Evolutionary conservation across 441 rosid species (phyloP).

Genomic region (Sinapis alba): DNA sequence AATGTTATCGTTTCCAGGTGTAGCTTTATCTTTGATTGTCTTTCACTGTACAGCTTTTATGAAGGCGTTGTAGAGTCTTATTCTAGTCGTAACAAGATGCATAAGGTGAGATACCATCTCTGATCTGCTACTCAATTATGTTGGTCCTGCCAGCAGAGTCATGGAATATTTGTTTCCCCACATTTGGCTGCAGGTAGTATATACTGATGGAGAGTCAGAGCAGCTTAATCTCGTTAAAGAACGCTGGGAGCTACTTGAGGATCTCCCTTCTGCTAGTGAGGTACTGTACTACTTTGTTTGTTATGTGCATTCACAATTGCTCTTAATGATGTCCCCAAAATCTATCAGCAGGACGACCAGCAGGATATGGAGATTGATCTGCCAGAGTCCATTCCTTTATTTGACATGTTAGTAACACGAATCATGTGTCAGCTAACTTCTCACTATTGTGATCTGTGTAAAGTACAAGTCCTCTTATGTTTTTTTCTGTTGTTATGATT

Average conservation of each 20-base stretch:
- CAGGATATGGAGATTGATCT: conserved; percentile 43
- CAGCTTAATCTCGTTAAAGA: conserved; percentile 49
- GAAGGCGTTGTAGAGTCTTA: conserved; percentile 61
- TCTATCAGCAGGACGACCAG: conserved; percentile 19
- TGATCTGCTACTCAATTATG: conserved; percentile 10
- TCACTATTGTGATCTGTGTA: conserved; percentile 10
- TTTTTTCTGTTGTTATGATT: conserved; percentile 11
- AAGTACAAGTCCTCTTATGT: conserved; percentile 5
- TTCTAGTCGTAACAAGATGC: conserved; percentile 47
- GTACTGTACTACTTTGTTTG: neutral
- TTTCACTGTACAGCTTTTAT: conserved; percentile 59
- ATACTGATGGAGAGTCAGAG: conserved; percentile 73
- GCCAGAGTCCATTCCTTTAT: conserved; percentile 42
- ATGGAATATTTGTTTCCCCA: conserved; percentile 26
- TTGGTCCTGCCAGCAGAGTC: conserved; percentile 15
- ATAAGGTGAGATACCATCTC: conserved; percentile 54
- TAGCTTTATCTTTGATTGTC: conserved; percentile 7
- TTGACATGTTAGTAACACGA: conserved; percentile 48
- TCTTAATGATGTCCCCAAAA: neutral
- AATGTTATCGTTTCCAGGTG: conserved; percentile 5
- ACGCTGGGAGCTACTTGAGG: conserved; percentile 53
- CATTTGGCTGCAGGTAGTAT: conserved; percentile 52
- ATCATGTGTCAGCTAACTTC: conserved; percentile 7
- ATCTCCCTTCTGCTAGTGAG: conserved; percentile 29
- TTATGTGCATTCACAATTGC: neutral